Evolutionary conservation across 495 filamentous ascomycete species (phyloP).

Genomic region (Hypoxylon rickii): DNA sequence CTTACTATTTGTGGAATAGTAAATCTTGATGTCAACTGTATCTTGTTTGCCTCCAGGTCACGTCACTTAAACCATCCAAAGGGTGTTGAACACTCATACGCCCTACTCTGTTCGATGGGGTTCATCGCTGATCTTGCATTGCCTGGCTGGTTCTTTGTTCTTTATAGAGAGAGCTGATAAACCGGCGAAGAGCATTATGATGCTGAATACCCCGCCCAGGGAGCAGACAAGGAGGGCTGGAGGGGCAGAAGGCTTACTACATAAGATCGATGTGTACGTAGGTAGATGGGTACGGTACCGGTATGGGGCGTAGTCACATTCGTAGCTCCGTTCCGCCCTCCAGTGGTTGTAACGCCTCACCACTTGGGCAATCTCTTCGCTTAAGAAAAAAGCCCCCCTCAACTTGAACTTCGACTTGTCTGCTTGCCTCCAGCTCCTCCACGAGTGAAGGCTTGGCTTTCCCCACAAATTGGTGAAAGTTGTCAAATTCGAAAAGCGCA

Average conservation of each 20-base stretch:
- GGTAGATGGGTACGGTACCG: no score
- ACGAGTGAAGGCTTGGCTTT: constrained; percentile 18
- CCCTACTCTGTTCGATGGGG: constrained; percentile 1
- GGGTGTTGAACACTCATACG: background rate
- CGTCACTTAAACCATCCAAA: no score
- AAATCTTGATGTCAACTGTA: no score
- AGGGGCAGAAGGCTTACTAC: no score
- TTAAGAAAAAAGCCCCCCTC: constrained; percentile 10
- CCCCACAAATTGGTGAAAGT: constrained; percentile 42
- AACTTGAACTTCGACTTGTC: constrained; percentile 4
- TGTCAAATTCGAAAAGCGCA: constrained; percentile 40
- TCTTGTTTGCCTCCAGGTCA: background rate
- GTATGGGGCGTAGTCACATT: no score
- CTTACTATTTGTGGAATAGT: constrained; percentile 18
- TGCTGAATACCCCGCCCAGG: constrained; percentile 15
- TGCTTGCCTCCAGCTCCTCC: constrained; percentile 1
- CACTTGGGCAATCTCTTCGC: constrained; percentile 10
- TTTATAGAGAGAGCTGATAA: background rate
- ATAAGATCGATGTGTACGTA: no score
- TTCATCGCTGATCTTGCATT: background rate
- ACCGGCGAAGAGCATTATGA: background rate
- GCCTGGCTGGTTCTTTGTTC: no score
- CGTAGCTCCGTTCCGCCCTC: background rate
- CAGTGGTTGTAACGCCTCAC: background rate
- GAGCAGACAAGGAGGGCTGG: constrained; percentile 15